Percentiles rank a stretch among this genome's conserved stretches.
These are phyloP conservation scores for Lathyrus oleraceus DNA, from an alignment of 306 rosid genomes.

Conservation along the genomic window DNA sequence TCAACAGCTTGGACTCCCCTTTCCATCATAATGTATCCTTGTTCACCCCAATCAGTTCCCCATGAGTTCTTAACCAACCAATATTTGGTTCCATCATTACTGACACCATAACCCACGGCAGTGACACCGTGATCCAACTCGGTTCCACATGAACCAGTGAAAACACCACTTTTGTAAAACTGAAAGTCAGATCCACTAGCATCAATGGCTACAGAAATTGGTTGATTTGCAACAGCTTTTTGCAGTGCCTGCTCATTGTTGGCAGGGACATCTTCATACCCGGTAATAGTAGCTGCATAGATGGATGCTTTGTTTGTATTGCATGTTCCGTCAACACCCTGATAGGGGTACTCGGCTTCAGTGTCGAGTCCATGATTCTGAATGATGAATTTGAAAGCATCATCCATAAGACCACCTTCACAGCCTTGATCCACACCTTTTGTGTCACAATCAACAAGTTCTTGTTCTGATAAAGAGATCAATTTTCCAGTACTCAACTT, in stretches of 20 bases:
- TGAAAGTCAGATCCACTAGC: constrained; percentile 12
- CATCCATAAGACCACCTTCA: constrained; percentile 7
- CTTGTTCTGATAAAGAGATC: constrained; percentile 6
- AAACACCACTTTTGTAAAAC: constrained; percentile 2
- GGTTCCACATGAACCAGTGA: constrained; percentile 3
- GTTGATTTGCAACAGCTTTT: constrained; percentile 2
- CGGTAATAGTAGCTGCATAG: not conserved
- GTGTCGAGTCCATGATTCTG: not conserved
- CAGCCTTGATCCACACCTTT: constrained; percentile 8
- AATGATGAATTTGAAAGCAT: constrained; percentile 14
- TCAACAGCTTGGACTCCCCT: constrained; percentile 1
- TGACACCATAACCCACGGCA: not conserved
- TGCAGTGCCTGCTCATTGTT: constrained; percentile 1
- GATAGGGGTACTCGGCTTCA: not conserved
- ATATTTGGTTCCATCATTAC: constrained; percentile 10
- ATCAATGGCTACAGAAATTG: constrained; percentile 6
- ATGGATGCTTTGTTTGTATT: not conserved
- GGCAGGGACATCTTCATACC: not conserved
- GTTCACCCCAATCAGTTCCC: constrained; percentile 48
- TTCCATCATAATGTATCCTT: constrained; percentile 38
- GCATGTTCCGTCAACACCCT: constrained; percentile 1
- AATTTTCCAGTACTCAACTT: constrained; percentile 23
- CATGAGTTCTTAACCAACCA: constrained; percentile 8
- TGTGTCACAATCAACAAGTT: constrained; percentile 3
- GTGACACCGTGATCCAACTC: constrained; percentile 9